phyloP scores from a whole-genome alignment of 805 yeast genomes.

The Blastobotrys muscicola region DNA sequence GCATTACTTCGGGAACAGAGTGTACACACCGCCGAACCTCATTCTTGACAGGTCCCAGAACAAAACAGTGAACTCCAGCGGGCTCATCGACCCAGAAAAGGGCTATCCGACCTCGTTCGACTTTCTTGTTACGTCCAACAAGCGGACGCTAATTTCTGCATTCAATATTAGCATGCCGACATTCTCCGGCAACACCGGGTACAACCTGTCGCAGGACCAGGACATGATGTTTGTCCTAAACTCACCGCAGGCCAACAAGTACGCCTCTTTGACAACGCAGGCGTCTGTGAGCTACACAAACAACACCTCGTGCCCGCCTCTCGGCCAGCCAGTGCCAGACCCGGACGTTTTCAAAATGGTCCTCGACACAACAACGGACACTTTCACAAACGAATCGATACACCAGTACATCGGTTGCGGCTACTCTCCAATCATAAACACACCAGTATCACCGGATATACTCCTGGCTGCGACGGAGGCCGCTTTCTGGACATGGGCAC shows the following conservation, averaged over 20 bases:
- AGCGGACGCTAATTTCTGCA: constrained; percentile 1
- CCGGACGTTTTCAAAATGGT: constrained; percentile 16
- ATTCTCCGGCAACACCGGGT: neutral
- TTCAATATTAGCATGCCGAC: constrained; percentile 1
- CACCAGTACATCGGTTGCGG: constrained; percentile 45
- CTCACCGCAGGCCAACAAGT: too few relatives aligned
- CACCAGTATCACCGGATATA: constrained; percentile 20
- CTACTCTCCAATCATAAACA: constrained; percentile 50
- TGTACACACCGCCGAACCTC: constrained; percentile 15
- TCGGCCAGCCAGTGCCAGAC: too few relatives aligned
- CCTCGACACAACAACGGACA: constrained; percentile 30
- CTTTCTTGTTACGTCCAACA: constrained; percentile 3
- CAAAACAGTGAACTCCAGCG: neutral
- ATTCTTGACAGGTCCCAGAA: constrained; percentile 3
- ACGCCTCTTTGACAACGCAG: too few relatives aligned
- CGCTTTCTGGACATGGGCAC: constrained; percentile 66
- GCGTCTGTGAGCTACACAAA: neutral
- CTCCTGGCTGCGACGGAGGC: constrained; percentile 15
- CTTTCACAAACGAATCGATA: constrained; percentile 35
- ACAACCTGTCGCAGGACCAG: constrained; percentile 1
- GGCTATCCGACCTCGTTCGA: constrained; percentile 6
- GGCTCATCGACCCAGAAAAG: neutral
- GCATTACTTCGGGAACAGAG: constrained; percentile 1
- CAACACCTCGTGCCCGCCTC: neutral
- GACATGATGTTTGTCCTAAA: neutral